Base-by-base conservation (phyloP, 2,329 filamentous ascomycete species). In the Fusarium phyllophilum region DNA sequence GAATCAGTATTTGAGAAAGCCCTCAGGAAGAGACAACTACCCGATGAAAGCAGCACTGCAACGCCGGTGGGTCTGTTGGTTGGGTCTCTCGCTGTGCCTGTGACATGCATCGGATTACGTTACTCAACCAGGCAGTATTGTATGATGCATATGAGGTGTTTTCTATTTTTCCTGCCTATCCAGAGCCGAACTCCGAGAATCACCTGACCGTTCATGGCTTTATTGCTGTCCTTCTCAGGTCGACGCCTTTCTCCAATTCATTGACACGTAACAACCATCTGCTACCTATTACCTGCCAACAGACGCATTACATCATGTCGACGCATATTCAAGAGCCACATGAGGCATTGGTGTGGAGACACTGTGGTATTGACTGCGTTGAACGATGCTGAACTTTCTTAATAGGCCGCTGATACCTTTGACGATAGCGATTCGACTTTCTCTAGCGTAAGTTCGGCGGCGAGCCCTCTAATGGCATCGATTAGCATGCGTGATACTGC, bases 361-460 rank as follows among this genome's bases (percentile, higher is more conserved):
- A 11, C 8, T 4, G 0, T 5, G 4, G 0, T 14, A 9, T 24
- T 17, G 14, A 6, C 14, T n/a, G 10, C 1, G 24, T 3, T 14
- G 13, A 36, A 8, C 0, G 0, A 2, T 6, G 3, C 56, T 66
- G 14, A 66, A 20, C 24, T 3, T 8, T 5, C 1, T 18, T 4
- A 14, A 8, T 9, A 68, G 65, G 26, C 65, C 6, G 52, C 65
- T 0, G 65, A 68, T 18, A 36, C 29, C 0, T 68, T 68, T 52
- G 45, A 68, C 4, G 56, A 68, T 1, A 29, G 36, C 1, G 64
- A 68, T 38, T 68, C 64, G 9, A 55, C 56, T 8, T 68, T 68
- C 6, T 68, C 66, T 0, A 26, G 48, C 8, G 64, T 68, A 44
- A 44, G 66, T 55, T 34, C 15, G 22, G 9, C 4, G 8, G 24